phyloP scores from a whole-genome alignment of 2,329 filamentous ascomycete genomes.

The Colletotrichum sp. region DNA sequence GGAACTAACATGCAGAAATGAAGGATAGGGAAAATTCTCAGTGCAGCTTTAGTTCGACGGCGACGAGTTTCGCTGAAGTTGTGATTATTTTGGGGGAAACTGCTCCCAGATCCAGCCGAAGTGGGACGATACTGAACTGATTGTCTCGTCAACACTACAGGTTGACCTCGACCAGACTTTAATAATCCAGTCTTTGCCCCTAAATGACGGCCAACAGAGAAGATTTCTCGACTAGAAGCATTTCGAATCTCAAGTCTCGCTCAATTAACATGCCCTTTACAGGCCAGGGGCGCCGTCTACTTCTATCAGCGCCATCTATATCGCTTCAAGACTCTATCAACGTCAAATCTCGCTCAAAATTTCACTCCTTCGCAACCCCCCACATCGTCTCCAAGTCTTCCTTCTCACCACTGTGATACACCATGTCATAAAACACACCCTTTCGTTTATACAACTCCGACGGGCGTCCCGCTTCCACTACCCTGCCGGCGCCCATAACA shows the following conservation, averaged over 20 bases:
- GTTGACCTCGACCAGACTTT: neutral
- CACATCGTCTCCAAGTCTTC: conserved; percentile 44
- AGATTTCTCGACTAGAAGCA: neutral
- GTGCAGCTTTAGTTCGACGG: neutral
- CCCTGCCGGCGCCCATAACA: conserved; percentile 58
- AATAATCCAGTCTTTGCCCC: neutral
- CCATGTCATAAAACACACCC: conserved; percentile 59
- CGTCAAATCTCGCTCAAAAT: neutral
- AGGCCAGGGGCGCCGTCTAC: neutral
- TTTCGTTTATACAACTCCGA: conserved; percentile 47
- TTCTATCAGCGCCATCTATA: neutral
- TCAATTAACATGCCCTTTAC: neutral
- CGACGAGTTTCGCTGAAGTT: no score
- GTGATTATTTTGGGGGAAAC: fast-evolving
- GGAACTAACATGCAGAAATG: neutral
- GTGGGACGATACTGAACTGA: no score
- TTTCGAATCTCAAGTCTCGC: neutral
- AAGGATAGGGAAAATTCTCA: fast-evolving
- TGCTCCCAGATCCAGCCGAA: no score
- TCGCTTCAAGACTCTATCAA: neutral
- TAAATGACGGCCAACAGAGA: fast-evolving
- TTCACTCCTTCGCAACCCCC: neutral
- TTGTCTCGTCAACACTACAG: neutral
- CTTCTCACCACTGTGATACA: conserved; percentile 59
- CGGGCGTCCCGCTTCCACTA: conserved; percentile 58